Base-by-base conservation (phyloP, 257 asterid genomes). In the Anisodus tanguticus region DNA sequence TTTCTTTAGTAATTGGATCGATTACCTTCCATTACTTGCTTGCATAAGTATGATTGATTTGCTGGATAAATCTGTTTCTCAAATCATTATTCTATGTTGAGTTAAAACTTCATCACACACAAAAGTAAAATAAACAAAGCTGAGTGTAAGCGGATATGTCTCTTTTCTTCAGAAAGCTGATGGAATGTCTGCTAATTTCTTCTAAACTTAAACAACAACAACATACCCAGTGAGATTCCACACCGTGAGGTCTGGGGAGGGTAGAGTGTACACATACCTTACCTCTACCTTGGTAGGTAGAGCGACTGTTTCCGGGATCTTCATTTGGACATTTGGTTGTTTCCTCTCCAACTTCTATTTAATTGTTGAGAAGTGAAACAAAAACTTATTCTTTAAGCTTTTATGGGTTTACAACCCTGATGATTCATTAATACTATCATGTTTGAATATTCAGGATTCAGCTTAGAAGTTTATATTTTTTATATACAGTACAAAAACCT, bases 401-500 rank as follows among this genome's bases (percentile, higher is more conserved):
- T 69, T 69, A 3, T 39, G 41, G 78, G 78, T 69, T 69, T 31
- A 69, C 54, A 69, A 16, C 35, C 78, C 31, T 8, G 13, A 41
- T 69, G 8, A 41, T 5, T 41, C 4, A 16, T 39, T 16, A 8
- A 16, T n/a, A 8, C 54, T 69, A 16, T 69, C 77, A 69, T 39
- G 2, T 69, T 69, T 69, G 77, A 67, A 69, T 69, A 39, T 41
- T 16, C 31, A 8, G 51, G 6, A 39, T 37, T 68, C 41, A 47
- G 39, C 3, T 8, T 3, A 49, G 22, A 51, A 51, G 63, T 13
- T 76, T 3, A n/a, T 49, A 10, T 66, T n/a, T 70, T 62, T 47
- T 31, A 59, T 81, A 8, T 35, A 31, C 91, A 95, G 99, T 95
- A 6, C 91, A 89, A 88, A 95, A 91, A 76, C 98, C 99, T 49